Conservation (phyloP, 805 yeast species). For the Metschnikowia lochheadii region DNA sequence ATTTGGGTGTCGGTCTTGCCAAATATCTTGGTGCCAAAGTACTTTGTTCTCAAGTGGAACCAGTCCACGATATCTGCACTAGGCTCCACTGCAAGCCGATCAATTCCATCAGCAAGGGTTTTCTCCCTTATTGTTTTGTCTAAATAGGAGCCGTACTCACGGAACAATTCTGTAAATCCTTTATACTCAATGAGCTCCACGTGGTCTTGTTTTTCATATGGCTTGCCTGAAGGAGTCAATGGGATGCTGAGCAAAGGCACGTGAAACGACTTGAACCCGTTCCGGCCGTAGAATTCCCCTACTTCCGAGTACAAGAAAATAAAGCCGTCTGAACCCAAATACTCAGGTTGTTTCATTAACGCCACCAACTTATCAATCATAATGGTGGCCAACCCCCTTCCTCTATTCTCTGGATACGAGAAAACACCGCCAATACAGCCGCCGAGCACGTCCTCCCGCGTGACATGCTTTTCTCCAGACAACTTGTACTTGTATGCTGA, state of each 20-base stretch:
- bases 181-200: conserved; percentile 25
- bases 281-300: conserved; percentile 38
- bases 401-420: conserved; percentile 34
- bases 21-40: conserved; percentile 17
- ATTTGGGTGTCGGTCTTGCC: conserved; percentile 1
- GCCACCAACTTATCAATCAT: conserved; percentile 38
- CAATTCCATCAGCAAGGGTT: conserved; percentile 26
- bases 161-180: conserved; percentile 25
- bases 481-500: conserved; percentile 24
- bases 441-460: conserved; percentile 18
- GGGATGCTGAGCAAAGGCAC: conserved; percentile 32
- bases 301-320: conserved; percentile 40
- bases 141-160: conserved; percentile 20
- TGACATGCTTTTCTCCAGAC: conserved; percentile 15
- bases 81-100: conserved; percentile 30
- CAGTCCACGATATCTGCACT: conserved; percentile 31
- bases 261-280: conserved; percentile 36
- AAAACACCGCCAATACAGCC: conserved; percentile 43
- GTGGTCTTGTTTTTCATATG: conserved; percentile 1
- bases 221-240: conserved; percentile 5
- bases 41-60: conserved; percentile 41
- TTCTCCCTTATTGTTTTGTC: conserved; percentile 16
- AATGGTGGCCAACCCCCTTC: conserved; percentile 34
- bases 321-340: conserved; percentile 31
- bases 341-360: conserved; percentile 16